Evolutionary conservation across 2,329 filamentous ascomycete genomes (phyloP).

Genomic region (Orbilia brochopaga): DNA sequence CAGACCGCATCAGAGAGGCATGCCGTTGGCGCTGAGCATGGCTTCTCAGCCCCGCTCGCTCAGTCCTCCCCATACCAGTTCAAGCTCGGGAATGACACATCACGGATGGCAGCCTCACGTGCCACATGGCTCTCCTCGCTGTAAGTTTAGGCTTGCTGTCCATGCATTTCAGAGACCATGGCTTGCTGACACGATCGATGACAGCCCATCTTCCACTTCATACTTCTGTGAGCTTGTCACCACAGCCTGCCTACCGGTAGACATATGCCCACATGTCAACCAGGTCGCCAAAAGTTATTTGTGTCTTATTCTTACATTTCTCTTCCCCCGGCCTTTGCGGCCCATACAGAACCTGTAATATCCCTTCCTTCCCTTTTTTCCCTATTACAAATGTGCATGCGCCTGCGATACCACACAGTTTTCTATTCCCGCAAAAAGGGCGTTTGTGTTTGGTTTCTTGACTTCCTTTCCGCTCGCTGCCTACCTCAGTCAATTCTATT

Average conservation of each 20-base stretch:
- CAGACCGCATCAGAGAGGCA: conserved; percentile 23
- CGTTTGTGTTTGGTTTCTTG: neutral
- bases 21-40: conserved; percentile 30
- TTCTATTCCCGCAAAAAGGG: neutral
- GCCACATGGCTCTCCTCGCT: conserved; percentile 40
- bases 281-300: conserved; percentile 13
- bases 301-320: neutral
- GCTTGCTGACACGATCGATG: conserved; percentile 14
- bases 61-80: conserved; percentile 38
- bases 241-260: conserved; percentile 37
- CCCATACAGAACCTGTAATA: neutral
- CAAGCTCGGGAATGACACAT: conserved; percentile 37
- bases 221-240: conserved; percentile 37
- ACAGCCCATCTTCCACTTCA: conserved; percentile 40
- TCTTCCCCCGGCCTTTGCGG: neutral
- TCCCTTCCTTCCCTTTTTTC: neutral
- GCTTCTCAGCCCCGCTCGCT: conserved; percentile 41
- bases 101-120: conserved; percentile 29
- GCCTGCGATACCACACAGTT: neutral
- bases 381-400: neutral
- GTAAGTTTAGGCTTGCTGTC: conserved; percentile 26
- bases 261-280: neutral
- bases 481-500: neutral
- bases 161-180: neutral
- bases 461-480: neutral